A percentile compares a stretch with the other conserved stretches of the same genome.
phyloP scores from a whole-genome alignment of 2,329 filamentous ascomycete species.

The Aspergillus persii region DNA sequence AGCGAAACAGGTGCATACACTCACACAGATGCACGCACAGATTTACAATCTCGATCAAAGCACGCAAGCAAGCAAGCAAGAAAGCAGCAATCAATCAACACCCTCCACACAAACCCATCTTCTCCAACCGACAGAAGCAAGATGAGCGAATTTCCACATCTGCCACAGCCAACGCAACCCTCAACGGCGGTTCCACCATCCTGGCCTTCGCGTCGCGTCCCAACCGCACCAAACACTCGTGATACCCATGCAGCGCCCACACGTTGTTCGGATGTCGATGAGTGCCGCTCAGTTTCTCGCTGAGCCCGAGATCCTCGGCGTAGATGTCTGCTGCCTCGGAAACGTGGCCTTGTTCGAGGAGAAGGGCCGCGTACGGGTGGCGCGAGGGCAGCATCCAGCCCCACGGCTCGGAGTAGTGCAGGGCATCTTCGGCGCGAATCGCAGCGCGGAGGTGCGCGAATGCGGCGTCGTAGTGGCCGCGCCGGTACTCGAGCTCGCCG shows the following conservation, averaged over 20 bases:
- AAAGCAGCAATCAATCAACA: background rate
- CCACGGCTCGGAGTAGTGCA: conserved; percentile 71
- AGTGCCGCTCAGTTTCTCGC: background rate
- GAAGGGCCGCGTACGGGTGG: conserved; percentile 65
- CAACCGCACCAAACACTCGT: conserved; percentile 62
- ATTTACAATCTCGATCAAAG: too few species aligned
- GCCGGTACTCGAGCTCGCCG: conserved; percentile 69
- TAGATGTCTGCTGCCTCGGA: conserved; percentile 57
- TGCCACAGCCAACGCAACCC: conserved; percentile 51
- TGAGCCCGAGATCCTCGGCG: conserved; percentile 50
- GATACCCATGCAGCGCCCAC: conserved; percentile 68
- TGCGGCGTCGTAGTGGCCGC: conserved; percentile 54
- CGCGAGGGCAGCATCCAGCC: conserved; percentile 72
- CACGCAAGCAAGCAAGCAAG: background rate
- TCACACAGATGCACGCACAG: too few species aligned
- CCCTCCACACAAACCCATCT: background rate
- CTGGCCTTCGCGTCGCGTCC: conserved; percentile 47
- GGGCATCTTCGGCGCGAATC: conserved; percentile 58
- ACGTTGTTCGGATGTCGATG: conserved; percentile 66
- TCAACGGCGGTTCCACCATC: conserved; percentile 47
- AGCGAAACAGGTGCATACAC: too few species aligned
- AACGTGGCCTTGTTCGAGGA: conserved; percentile 61
- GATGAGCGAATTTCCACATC: conserved; percentile 58
- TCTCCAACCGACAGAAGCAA: conserved; percentile 51
- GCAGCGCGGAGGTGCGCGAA: conserved; percentile 58